Evolutionary conservation across 352 stramenopile genomes (phyloP).

Genomic region (Phytophthora parvispora): DNA sequence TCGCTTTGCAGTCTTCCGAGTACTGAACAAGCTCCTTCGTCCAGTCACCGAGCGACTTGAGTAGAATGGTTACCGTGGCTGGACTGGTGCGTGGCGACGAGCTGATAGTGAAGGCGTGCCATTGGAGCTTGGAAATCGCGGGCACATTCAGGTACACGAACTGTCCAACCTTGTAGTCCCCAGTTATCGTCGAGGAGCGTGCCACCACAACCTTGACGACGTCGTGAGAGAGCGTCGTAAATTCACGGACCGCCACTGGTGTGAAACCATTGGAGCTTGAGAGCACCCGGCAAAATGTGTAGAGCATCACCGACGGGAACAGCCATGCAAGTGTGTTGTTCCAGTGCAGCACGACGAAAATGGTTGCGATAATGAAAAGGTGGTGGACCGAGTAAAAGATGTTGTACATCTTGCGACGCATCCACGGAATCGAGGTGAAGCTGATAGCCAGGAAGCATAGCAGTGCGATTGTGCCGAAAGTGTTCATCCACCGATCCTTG

Average conservation of each 20-base stretch:
- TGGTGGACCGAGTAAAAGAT: background rate
- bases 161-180: background rate
- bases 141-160: slow-evolving; percentile 1
- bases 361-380: background rate
- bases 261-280: background rate
- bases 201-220: background rate
- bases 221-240: background rate
- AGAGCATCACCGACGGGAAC: background rate
- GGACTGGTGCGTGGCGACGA: background rate
- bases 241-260: background rate
- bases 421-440: background rate
- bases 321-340: background rate
- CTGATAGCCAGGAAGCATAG: slow-evolving; percentile 33
- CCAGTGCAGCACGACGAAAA: background rate
- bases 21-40: background rate
- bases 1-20: background rate
- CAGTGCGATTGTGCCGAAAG: slow-evolving; percentile 44
- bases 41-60: background rate
- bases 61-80: background rate
- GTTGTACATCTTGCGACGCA: background rate
- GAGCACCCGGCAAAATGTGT: background rate
- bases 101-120: background rate
- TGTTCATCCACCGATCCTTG: slow-evolving; percentile 38
- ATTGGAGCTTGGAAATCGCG: background rate
- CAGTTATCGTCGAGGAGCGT: slow-evolving; percentile 1